Percentiles rank a stretch among this genome's conserved stretches.
These are phyloP conservation scores for Cercospora sp. DNA, from an alignment of 2,329 filamentous ascomycete genomes.

Conservation along the genomic window DNA sequence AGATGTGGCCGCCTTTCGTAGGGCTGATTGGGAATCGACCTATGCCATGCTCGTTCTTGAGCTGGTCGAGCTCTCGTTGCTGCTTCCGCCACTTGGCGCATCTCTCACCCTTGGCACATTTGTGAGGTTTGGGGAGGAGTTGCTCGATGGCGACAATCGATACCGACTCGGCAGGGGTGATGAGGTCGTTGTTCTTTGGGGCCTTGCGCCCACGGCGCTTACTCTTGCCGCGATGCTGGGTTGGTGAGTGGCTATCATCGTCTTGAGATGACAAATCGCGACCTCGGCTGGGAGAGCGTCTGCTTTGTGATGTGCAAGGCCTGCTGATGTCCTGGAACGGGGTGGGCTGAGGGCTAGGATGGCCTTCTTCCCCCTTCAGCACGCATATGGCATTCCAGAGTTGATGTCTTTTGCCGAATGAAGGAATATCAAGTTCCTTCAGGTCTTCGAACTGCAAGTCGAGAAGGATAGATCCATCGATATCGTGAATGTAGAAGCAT, in stretches of 20 bases:
- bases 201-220: slow-evolving; percentile 45
- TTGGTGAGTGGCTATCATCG: slow-evolving; percentile 37
- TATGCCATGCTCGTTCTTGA: slow-evolving; percentile 66
- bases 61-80: slow-evolving; percentile 71
- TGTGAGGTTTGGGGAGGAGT: slow-evolving; percentile 78
- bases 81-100: slow-evolving; percentile 81
- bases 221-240: slow-evolving; percentile 34
- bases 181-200: slow-evolving; percentile 58
- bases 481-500: slow-evolving; percentile 88
- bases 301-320: slow-evolving; percentile 42
- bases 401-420: slow-evolving; percentile 76
- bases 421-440: slow-evolving; percentile 75
- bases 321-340: slow-evolving; percentile 52
- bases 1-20: slow-evolving; percentile 66
- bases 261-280: slow-evolving; percentile 25
- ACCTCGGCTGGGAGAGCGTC: slow-evolving; percentile 30
- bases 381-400: slow-evolving; percentile 77
- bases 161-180: slow-evolving; percentile 78
- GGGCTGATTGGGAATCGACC: slow-evolving; percentile 59
- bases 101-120: slow-evolving; percentile 81
- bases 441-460: slow-evolving; percentile 90
- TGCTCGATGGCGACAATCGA: slow-evolving; percentile 93
- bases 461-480: slow-evolving; percentile 81
- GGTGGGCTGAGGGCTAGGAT: slow-evolving; percentile 47
- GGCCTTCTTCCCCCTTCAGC: slow-evolving; percentile 55